Conservation (phyloP, 768 basidiomycete genomes). For the Rhizopogon salebrosus region DNA sequence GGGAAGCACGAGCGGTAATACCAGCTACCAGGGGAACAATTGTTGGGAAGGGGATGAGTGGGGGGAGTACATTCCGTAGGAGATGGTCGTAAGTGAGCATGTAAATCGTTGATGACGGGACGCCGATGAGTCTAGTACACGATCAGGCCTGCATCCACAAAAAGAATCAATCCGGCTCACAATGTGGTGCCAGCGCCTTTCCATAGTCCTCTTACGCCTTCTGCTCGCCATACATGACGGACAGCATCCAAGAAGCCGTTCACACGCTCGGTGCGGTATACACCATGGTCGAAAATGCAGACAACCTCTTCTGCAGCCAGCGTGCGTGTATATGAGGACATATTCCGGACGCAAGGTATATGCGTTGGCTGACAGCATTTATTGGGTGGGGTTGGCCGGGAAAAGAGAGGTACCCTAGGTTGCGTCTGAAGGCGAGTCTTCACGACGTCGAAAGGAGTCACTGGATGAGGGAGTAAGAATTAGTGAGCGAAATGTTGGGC, state of each 20-base stretch:
- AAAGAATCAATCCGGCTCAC: slow-evolving; percentile 39
- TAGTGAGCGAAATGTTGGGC: neutral
- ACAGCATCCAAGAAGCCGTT: slow-evolving; percentile 86
- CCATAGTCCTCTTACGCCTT: slow-evolving; percentile 87
- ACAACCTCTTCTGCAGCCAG: slow-evolving; percentile 59
- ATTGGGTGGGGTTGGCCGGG: slow-evolving; percentile 42
- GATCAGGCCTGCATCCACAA: slow-evolving; percentile 7
- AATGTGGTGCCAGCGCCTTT: slow-evolving; percentile 90
- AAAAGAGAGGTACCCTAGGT: slow-evolving; percentile 51
- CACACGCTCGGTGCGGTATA: slow-evolving; percentile 66
- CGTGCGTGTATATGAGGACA: slow-evolving; percentile 68
- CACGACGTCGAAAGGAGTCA: slow-evolving; percentile 99
- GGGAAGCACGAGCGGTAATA: slow-evolving; percentile 71
- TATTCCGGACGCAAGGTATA: slow-evolving; percentile 59
- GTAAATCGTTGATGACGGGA: slow-evolving; percentile 88
- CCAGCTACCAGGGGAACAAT: slow-evolving; percentile 77
- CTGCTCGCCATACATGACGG: slow-evolving; percentile 70
- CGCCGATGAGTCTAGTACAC: slow-evolving; percentile 67
- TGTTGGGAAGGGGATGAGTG: slow-evolving; percentile 47
- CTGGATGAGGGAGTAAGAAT: slow-evolving; percentile 38
- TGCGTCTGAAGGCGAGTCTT: slow-evolving; percentile 97
- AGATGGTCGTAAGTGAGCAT: slow-evolving; percentile 96
- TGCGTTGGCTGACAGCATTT: slow-evolving; percentile 65
- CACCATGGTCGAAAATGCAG: slow-evolving; percentile 73
- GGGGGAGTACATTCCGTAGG: slow-evolving; percentile 54